Base-by-base conservation (phyloP, 306 rosid species). In the Hippophae rhamnoides region DNA sequence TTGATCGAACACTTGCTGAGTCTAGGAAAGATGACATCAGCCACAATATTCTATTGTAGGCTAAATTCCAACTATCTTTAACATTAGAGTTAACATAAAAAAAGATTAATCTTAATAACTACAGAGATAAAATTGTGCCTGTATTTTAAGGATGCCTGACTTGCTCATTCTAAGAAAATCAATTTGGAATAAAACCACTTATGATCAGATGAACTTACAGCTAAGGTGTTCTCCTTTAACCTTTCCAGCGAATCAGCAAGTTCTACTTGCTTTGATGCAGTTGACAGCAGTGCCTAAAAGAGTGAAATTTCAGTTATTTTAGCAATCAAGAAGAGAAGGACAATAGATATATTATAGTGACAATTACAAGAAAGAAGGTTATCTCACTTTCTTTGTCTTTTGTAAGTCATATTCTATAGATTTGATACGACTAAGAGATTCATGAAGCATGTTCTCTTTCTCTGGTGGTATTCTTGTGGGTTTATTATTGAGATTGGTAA, bases 261-360 rank as follows among this genome's bases (percentile, higher is more conserved):
- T 82, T 90, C 87, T 73, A 61, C 86, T 79, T 90, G 98, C 67
- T 83, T 87, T 58, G 98, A 90, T 69, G 96, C 82, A 68, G 98
- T 87, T 60, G 86, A 89, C 52, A 85, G 66, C 60, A 90, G 76
- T 61, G 95, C 95, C 98, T 90, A 63, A 27, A 62, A 61, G 69
- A 67, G 41, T 57, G 69, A 66, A 49, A 44, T 40, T 43, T 0
- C 52, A 47, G 40, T 57, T 70, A 5, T 38, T 57, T 55, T 9
- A 18, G 60, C 60, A 66, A 23, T 74, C 65, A 51, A 31, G 13
- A 61, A 68, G 49, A 59, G 45, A 47, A 52, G 60, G 66, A 54
- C 13, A 66, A 70, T 48, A 53, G 13, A 64, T 7, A 49, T 62
- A 60, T 54, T 67, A 45, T 60, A 59, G 73, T 54, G 50, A 50